Evolutionary conservation across 768 basidiomycete genomes (phyloP).

Genomic region (Sporobolomyces roseus): DNA sequence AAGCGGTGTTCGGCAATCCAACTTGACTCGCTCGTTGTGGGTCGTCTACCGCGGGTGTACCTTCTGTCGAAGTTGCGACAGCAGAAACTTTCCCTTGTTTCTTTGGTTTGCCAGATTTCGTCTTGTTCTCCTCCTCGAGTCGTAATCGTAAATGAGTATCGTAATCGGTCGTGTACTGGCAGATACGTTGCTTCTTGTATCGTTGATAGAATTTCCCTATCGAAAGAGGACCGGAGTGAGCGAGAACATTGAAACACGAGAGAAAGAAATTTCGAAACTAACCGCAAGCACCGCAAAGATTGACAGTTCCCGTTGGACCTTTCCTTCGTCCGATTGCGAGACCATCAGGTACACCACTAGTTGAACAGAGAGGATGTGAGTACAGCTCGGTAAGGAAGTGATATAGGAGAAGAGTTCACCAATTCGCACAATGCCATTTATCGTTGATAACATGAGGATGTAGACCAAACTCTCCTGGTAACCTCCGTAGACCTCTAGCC

Average conservation of each 20-base stretch:
- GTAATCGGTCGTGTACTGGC: slow-evolving; percentile 71
- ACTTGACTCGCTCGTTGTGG: neutral
- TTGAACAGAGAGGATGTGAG: neutral
- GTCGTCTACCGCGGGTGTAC: neutral
- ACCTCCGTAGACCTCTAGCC: neutral
- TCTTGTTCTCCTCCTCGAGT: slow-evolving; percentile 47
- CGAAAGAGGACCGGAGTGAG: slow-evolving; percentile 2
- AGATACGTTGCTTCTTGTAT: slow-evolving; percentile 72
- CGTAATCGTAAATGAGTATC: slow-evolving; percentile 58
- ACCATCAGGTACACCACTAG: slow-evolving; percentile 72
- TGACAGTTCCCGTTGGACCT: slow-evolving; percentile 83
- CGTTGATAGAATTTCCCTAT: slow-evolving; percentile 86
- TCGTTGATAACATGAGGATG: slow-evolving; percentile 66
- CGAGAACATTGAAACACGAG: neutral
- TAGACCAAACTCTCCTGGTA: slow-evolving; percentile 19
- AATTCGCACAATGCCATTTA: slow-evolving; percentile 88
- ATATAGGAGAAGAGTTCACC: slow-evolving; percentile 13
- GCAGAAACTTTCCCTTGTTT: slow-evolving; percentile 45
- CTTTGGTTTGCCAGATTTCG: slow-evolving; percentile 51
- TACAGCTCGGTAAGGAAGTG: neutral
- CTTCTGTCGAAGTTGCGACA: slow-evolving; percentile 16
- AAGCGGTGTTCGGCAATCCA: neutral
- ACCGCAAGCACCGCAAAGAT: slow-evolving; percentile 91
- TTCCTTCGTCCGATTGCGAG: slow-evolving; percentile 81
- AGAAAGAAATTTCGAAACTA: slow-evolving; percentile 47